Evolutionary conservation across 164 flowering plant genomes (phyloP), one percentile per base, ranked within the genome.

Genomic region (Chloranthus sessilifolius): DNA sequence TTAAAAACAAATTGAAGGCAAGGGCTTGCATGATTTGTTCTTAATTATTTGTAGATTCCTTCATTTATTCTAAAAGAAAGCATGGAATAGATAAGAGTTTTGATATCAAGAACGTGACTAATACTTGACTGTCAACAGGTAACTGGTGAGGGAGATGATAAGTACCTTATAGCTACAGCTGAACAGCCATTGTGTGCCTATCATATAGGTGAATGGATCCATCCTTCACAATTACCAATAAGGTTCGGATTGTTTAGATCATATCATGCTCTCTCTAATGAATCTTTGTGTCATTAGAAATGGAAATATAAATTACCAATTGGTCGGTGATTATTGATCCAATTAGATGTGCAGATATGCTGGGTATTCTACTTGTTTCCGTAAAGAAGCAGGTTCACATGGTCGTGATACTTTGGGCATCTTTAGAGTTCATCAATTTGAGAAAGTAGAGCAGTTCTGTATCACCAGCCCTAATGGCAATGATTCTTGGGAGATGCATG

Each of bases 361-460:
- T 65, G 98, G 98, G 48, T 88, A 83, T 34, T 86, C 96, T 1
- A 77, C 95, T 25, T 92, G 99, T 64, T 92, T 92, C 72, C 85
- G 98, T 4, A 92, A 88, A 68, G 99, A 92, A 71, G 99, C 99
- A 45, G 99, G 99, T 60, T 76, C 97, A 19, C 99, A 92, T 58
- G 98, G 98, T 20, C 77, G 96, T 17, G 96, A 92, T 61, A 88
- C 98, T 37, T 59, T 88, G 41, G 98, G 98, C 36, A 92, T 92
- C 40, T 92, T 88, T 70, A 71, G 96, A 25, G 94, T 88, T 51
- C 96, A 88, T 72, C 98, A 92, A 56, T 92, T 92, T 72, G 98
- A 92, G 66, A 92, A 92, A 60, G 83, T 88, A 47, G 98, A 92
- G 63, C 98, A 92, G 50, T 92, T 86, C 59, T 92, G 96, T 55